Evolutionary conservation across 2,329 filamentous ascomycete species (phyloP).

Genomic region (Aspergillus sp.): DNA sequence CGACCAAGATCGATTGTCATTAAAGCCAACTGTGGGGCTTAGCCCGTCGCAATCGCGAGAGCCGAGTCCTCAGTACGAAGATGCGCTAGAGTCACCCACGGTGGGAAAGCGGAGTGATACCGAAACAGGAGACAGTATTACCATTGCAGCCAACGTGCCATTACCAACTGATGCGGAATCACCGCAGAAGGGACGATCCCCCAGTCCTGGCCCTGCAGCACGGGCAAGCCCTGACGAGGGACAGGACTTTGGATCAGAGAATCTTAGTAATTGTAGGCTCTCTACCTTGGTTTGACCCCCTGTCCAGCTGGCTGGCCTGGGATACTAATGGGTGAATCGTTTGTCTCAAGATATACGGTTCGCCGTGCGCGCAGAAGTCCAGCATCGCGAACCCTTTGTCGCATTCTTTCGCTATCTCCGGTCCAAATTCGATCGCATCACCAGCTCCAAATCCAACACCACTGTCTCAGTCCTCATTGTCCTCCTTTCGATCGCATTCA

Average conservation of each 20-base stretch:
- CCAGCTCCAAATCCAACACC: slow-evolving; percentile 65
- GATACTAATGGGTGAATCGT: slow-evolving; percentile 27
- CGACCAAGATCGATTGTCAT: slow-evolving; percentile 30
- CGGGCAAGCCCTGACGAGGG: slow-evolving; percentile 27
- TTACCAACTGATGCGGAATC: slow-evolving; percentile 51
- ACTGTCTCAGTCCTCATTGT: slow-evolving; percentile 58
- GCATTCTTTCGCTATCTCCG: slow-evolving; percentile 62
- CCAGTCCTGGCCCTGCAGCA: slow-evolving; percentile 44
- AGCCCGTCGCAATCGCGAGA: slow-evolving; percentile 53
- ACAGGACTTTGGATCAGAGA: slow-evolving; percentile 30
- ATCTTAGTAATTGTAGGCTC: slow-evolving; percentile 50
- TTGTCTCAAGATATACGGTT: slow-evolving; percentile 71
- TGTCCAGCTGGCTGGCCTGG: slow-evolving; percentile 21
- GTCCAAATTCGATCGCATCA: slow-evolving; percentile 55
- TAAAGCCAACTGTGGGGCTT: slow-evolving; percentile 37
- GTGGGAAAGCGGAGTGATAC: slow-evolving; percentile 20
- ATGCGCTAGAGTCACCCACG: slow-evolving; percentile 44
- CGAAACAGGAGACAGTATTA: slow-evolving; percentile 19
- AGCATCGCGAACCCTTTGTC: slow-evolving; percentile 82
- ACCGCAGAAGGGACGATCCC: slow-evolving; percentile 53
- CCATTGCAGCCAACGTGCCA: slow-evolving; percentile 47
- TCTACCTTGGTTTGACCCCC: slow-evolving; percentile 19
- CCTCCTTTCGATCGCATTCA: slow-evolving; percentile 60
- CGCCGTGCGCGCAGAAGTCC: slow-evolving; percentile 79
- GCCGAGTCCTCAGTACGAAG: slow-evolving; percentile 56